Percentiles rank a stretch among this genome's conserved stretches.
These are phyloP conservation scores for Chytridiales sp. DNA, from an alignment of 371 early-diverging fungal genomes.

Conservation along the genomic window DNA sequence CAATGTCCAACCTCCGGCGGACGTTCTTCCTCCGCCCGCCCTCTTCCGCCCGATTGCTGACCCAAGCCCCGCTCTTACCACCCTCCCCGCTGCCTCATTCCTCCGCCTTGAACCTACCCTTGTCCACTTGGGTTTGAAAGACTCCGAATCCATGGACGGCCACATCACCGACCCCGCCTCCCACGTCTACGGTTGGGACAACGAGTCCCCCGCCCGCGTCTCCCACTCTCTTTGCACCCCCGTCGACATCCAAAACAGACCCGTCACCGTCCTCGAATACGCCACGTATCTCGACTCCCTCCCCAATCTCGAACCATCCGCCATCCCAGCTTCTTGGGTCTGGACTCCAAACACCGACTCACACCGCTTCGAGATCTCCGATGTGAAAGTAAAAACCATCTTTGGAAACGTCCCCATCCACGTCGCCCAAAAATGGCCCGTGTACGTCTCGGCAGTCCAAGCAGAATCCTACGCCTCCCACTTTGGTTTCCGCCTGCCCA, in stretches of 20 bases:
- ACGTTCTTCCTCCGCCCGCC: constrained; percentile 19
- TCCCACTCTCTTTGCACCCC: constrained; percentile 33
- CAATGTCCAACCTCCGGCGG: constrained; percentile 43
- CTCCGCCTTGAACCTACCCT: constrained; percentile 3
- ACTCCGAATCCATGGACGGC: constrained; percentile 47
- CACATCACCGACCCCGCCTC: constrained; percentile 23
- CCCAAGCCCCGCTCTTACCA: no score
- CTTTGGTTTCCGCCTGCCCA: constrained; percentile 60
- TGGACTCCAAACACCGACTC: constrained; percentile 32
- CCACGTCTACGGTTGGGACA: constrained; percentile 82
- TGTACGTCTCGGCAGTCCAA: constrained; percentile 65
- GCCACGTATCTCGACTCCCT: constrained; percentile 49
- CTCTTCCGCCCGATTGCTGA: constrained; percentile 5
- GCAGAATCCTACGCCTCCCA: constrained; percentile 63
- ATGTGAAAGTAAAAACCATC: constrained; percentile 59
- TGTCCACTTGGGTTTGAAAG: constrained; percentile 58
- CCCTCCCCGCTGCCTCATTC: constrained; percentile 1
- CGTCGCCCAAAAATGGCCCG: constrained; percentile 70
- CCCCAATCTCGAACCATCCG: constrained; percentile 28
- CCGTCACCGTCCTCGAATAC: constrained; percentile 81
- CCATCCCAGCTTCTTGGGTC: constrained; percentile 9
- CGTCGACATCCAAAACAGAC: constrained; percentile 73
- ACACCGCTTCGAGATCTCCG: constrained; percentile 53
- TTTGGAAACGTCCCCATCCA: constrained; percentile 61
- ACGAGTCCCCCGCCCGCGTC: constrained; percentile 65